Evolutionary conservation across 2,329 filamentous ascomycete genomes (phyloP).

Genomic region (Cadophora luteo-olivacea): DNA sequence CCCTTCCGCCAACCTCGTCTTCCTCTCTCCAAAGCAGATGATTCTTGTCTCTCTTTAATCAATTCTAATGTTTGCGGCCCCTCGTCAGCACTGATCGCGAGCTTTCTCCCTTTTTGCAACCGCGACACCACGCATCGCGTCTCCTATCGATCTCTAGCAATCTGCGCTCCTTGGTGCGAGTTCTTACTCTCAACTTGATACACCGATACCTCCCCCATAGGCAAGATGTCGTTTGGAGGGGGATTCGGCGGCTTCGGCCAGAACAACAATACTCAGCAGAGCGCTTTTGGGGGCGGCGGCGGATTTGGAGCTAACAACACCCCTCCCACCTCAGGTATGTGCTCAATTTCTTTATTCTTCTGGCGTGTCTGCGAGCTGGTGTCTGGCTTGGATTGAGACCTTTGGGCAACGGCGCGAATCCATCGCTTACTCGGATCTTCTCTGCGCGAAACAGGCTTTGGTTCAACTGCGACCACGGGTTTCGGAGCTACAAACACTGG

Average conservation of each 20-base stretch:
- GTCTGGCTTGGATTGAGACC: conserved; percentile 27
- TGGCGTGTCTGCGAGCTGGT: conserved; percentile 24
- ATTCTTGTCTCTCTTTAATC: conserved; percentile 36
- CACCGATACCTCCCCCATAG: conserved; percentile 17
- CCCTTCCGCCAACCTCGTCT: conserved; percentile 27
- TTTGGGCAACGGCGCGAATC: conserved; percentile 37
- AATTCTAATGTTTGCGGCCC: conserved; percentile 41
- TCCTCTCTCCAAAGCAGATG: conserved; percentile 24
- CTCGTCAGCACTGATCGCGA: conserved; percentile 39
- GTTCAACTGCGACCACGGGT: conserved; percentile 47
- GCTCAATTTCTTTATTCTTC: conserved; percentile 28
- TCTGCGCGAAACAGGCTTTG: conserved; percentile 49
- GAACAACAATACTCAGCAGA: conserved; percentile 56
- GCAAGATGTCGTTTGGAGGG: conserved; percentile 47
- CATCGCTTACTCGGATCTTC: conserved; percentile 45
- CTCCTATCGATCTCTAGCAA: conserved; percentile 28
- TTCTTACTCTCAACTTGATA: conserved; percentile 17
- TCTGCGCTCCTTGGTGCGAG: conserved; percentile 18
- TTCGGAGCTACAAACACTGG: conserved; percentile 49
- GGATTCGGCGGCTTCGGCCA: conserved; percentile 66
- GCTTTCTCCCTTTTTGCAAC: conserved; percentile 30
- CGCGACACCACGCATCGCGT: conserved; percentile 37
- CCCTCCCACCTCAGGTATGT: conserved; percentile 46
- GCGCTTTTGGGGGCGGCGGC: conserved; percentile 56
- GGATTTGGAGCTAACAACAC: conserved; percentile 52